Evolutionary conservation across 164 flowering plant species (phyloP), one percentile per base, ranked within the genome.

Genomic region (Berberis thunbergii): DNA sequence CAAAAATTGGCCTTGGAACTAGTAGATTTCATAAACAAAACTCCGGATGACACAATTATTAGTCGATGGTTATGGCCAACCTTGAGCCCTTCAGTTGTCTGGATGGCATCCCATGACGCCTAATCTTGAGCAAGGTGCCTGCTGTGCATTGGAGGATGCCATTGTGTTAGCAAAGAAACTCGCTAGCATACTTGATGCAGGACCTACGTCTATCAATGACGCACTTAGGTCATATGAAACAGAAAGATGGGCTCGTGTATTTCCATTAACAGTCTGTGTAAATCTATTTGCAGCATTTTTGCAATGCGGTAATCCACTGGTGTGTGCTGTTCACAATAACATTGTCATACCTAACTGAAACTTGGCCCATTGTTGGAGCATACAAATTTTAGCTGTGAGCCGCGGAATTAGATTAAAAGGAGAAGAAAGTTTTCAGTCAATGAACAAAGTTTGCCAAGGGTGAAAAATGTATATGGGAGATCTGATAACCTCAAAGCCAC

Each of bases 21-120:
- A 43, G 48, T 76, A 59, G 78, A 78, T 62, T 60, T 83, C 63
- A 80, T 88, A 40, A 78, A 86, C 9, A 66, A 38, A 13, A 83
- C 88, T 2, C 94, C 97, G 2, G 87, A 84, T 42, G 88, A 90
- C 49, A 85, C 94, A 12, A 71, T 90, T 54, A 80, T 69, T n/a
- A 75, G 90, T 66, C 83, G 97, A 26, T 87, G 96, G 94, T 77
- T 90, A 26, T 93, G 98, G 96, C 97, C 96, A 0, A 68, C 61
- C 3, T 9, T 78, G 42, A 83, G 80, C 71, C 96, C 98, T 48
- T 72, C 83, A 0, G 89, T 82, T 54, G 60, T 13, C 68, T 1
- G 82, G 84, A 3, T 90, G 98, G 98, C 98, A 93, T 61, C 98
- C 98, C 2, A 93, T 93, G 98, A 93, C 98, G 41, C 98, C 97